These are phyloP conservation scores for Staphylotrichum longicolle DNA, from an alignment of 495 filamentous ascomycete species.

Conservation along the genomic window DNA sequence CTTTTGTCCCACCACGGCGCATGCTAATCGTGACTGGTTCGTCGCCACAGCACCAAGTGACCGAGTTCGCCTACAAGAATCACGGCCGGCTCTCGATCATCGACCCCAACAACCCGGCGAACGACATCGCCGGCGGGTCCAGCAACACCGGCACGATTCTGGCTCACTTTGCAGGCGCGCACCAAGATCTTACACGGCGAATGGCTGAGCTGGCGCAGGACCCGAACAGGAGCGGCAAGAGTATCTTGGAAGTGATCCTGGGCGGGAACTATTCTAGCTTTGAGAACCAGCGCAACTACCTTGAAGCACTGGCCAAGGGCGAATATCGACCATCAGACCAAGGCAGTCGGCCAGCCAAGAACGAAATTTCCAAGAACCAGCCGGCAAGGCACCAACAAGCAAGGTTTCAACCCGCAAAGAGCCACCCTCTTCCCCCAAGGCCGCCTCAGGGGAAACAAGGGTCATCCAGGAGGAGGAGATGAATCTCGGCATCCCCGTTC, in stretches of 20 bases:
- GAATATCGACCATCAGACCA: background rate
- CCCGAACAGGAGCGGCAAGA: slow-evolving; percentile 33
- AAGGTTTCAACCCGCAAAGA: background rate
- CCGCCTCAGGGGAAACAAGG: background rate
- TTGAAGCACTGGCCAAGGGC: slow-evolving; percentile 29
- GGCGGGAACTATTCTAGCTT: slow-evolving; percentile 72
- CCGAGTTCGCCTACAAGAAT: slow-evolving; percentile 45
- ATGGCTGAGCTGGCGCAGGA: slow-evolving; percentile 48
- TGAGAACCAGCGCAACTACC: slow-evolving; percentile 55
- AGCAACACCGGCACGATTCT: slow-evolving; percentile 61
- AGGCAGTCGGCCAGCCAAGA: background rate
- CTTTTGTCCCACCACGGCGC: too few species aligned
- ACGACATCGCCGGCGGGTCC: slow-evolving; percentile 85
- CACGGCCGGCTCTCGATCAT: slow-evolving; percentile 67
- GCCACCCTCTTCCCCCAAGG: background rate
- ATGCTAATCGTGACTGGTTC: slow-evolving; percentile 24
- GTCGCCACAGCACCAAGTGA: slow-evolving; percentile 33
- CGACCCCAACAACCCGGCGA: slow-evolving; percentile 78
- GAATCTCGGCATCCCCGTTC: background rate
- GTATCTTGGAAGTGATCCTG: slow-evolving; percentile 64
- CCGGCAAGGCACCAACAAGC: too few species aligned
- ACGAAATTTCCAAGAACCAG: background rate
- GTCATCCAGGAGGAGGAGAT: background rate
- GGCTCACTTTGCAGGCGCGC: slow-evolving; percentile 61
- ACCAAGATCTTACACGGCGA: slow-evolving; percentile 51